These are phyloP conservation scores for Solanum hybrid DNA, from an alignment of 305 asterid genomes.

Conservation along the genomic window DNA sequence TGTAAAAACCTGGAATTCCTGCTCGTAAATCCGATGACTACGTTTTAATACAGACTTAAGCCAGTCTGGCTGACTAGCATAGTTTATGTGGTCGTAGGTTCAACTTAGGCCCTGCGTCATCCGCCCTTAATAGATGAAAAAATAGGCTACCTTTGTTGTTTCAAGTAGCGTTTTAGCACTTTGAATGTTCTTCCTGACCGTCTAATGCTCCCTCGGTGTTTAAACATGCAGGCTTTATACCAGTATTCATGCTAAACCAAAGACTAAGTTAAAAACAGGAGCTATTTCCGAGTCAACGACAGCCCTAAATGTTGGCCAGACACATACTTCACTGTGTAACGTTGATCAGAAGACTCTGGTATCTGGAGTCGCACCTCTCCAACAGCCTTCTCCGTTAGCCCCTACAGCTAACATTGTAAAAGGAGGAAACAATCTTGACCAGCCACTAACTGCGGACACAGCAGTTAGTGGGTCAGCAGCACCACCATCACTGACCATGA, in stretches of 20 bases:
- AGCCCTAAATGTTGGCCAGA: conserved; percentile 57
- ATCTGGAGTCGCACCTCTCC: conserved; percentile 22
- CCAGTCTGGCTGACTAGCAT: background rate
- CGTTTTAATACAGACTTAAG: background rate
- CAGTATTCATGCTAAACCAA: conserved; percentile 76
- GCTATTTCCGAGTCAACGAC: conserved; percentile 58
- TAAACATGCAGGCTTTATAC: conserved; percentile 56
- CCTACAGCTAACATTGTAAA: conserved; percentile 34
- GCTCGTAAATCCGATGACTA: background rate
- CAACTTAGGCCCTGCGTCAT: background rate
- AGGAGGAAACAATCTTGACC: conserved; percentile 48
- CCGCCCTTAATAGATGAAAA: background rate
- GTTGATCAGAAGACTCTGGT: conserved; percentile 46
- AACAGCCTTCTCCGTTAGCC: conserved; percentile 34
- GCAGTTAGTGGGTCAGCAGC: conserved; percentile 50
- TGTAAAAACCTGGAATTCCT: background rate
- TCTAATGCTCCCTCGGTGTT: background rate
- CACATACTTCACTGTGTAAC: conserved; percentile 35
- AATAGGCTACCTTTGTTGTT: background rate
- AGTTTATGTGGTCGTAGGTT: background rate
- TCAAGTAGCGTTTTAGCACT: background rate
- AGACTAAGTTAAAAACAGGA: conserved; percentile 61
- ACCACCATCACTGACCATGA: conserved; percentile 31
- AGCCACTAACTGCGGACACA: conserved; percentile 28
- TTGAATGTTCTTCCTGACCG: background rate